Percentiles rank a stretch among this genome's conserved stretches.
Evolutionary conservation across 2,329 filamentous ascomycete species (phyloP).

Genomic region (Endoconidiophora laricicola): DNA sequence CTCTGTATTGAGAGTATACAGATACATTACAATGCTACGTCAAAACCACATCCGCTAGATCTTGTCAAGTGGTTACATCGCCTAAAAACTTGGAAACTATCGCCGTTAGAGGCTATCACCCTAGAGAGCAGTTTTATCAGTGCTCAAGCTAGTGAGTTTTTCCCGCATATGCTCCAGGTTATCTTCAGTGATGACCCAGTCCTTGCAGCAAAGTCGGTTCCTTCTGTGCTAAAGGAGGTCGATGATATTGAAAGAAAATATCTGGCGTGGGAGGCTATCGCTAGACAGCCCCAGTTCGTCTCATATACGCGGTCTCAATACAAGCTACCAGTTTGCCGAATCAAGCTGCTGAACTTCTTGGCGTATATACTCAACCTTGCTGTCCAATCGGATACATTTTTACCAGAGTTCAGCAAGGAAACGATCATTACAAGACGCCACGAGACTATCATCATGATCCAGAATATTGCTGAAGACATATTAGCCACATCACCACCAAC

Average conservation of each 20-base stretch:
- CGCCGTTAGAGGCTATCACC: neutral
- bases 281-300: neutral
- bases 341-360: constrained; percentile 11
- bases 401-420: neutral
- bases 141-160: constrained; percentile 5
- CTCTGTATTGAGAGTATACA: constrained; percentile 11
- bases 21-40: constrained; percentile 10
- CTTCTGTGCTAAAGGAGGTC: neutral
- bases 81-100: constrained; percentile 4
- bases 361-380: constrained; percentile 9
- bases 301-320: neutral
- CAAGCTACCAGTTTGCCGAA: constrained; percentile 8
- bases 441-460: constrained; percentile 2
- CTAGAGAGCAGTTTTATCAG: constrained; percentile 5
- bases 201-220: constrained; percentile 4
- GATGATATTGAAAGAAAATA: constrained; percentile 4
- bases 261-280: neutral
- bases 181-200: neutral
- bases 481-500: constrained; percentile 8
- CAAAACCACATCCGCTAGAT: constrained; percentile 1
- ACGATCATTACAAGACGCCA: neutral
- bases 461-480: constrained; percentile 4
- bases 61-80: constrained; percentile 9
- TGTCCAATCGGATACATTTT: neutral
- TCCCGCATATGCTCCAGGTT: constrained; percentile 5